phyloP scores from a whole-genome alignment of 2,329 filamentous ascomycete species.

The Fusarium armeniacum region DNA sequence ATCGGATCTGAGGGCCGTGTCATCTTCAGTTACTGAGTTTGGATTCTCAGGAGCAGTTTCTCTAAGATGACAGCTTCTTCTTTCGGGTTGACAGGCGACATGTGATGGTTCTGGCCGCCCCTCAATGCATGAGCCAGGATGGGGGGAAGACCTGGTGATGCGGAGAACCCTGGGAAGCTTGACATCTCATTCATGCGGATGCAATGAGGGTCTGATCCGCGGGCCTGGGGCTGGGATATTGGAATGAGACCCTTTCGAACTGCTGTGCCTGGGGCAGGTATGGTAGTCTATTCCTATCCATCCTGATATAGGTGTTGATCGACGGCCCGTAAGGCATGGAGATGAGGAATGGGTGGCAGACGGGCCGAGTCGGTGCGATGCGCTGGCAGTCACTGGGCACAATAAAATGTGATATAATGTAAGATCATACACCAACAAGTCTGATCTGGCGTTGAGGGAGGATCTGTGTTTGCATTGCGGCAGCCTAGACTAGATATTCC shows the following conservation, averaged over 20 bases:
- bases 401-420: constrained; percentile 27
- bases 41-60: background rate
- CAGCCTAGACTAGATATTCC: constrained; percentile 17
- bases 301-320: constrained; percentile 33
- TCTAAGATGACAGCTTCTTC: constrained; percentile 36
- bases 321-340: constrained; percentile 28
- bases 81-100: constrained; percentile 37
- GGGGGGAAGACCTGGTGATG: constrained; percentile 43
- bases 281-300: constrained; percentile 16
- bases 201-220: constrained; percentile 42
- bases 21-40: constrained; percentile 3
- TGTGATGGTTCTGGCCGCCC: constrained; percentile 36
- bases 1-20: constrained; percentile 45
- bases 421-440: constrained; percentile 13
- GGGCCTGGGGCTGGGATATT: constrained; percentile 20
- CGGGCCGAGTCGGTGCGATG: constrained; percentile 28
- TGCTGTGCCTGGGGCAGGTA: constrained; percentile 25
- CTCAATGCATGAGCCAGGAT: constrained; percentile 4
- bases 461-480: constrained; percentile 3
- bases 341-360: constrained; percentile 24
- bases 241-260: constrained; percentile 5
- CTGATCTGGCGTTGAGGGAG: constrained; percentile 4
- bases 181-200: constrained; percentile 42
- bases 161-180: constrained; percentile 41
- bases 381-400: constrained; percentile 27